Evolutionary conservation across 2,329 filamentous ascomycete genomes (phyloP), one percentile per base, ranked within the genome.

Genomic region (Fusarium paranaense): DNA sequence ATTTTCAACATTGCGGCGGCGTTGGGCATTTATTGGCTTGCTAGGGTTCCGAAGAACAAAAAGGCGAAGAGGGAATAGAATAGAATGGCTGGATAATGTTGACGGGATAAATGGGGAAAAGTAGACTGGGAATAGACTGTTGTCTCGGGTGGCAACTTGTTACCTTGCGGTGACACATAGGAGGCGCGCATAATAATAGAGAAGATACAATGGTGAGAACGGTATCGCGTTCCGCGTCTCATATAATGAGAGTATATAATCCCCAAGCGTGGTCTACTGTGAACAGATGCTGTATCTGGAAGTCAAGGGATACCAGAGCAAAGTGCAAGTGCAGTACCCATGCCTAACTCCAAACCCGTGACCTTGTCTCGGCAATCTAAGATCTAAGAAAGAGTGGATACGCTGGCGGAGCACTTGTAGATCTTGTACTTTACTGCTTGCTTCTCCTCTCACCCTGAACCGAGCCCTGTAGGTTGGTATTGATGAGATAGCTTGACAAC

Each of bases 1-100:
- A 79, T 83, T 6, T 89, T 90, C 77, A 90, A 90, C 70, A 79
- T 88, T 42, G 79, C 81, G 38, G 85, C 83, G 4, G 87, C 88
- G 0, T 79, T 90, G n/a, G 77, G 81, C 2, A 79, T 89, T 54
- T 90, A 90, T 72, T 90, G 84, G 83, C 64, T 85, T 70, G 80
- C 78, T 14, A 78, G 83, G 8, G 83, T 85, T 42, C 80, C 82
- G 0, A 84, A 83, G 71, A 69, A 64, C 2, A 77, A 66, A 33
- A 70, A 70, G 45, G 63, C 16, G 5, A 77, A 76, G 65, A 72
- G 66, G 58, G 52, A 77, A 13, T 71, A 70, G 45, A 58, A 35
- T 22, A 25, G 16, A 27, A 0, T 3, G 18, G 18, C 2, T n/a
- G 11, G 6, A 13, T 32, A 20, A 30, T 47, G 14, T 18, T 11